Evolutionary conservation across 352 stramenopile species (phyloP).

Genomic region (Pythium aphanidermatum): DNA sequence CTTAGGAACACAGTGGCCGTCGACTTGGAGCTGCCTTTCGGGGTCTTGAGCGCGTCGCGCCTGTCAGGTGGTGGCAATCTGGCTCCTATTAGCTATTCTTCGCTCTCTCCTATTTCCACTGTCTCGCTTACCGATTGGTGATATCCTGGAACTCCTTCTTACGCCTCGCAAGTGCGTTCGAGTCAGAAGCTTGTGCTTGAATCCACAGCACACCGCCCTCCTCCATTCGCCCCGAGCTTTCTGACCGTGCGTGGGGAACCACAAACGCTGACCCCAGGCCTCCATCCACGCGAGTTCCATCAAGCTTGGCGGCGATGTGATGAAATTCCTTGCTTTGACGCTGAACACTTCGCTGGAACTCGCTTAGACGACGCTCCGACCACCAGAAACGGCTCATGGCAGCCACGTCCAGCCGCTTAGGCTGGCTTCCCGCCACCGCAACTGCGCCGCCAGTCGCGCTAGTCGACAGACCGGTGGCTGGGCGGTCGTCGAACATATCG

Average conservation of each 20-base stretch:
- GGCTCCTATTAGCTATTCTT: not conserved
- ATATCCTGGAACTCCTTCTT: conserved; percentile 59
- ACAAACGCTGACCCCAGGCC: conserved; percentile 34
- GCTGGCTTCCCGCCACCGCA: not conserved
- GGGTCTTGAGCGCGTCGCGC: conserved; percentile 18
- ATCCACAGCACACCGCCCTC: conserved; percentile 47
- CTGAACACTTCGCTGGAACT: conserved; percentile 25
- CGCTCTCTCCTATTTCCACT: not conserved
- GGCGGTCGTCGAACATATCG: conserved; percentile 39
- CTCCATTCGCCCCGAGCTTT: conserved; percentile 1
- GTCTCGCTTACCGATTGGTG: conserved; percentile 25
- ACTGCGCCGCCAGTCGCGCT: no score
- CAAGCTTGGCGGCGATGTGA: conserved; percentile 44
- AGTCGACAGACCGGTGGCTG: not conserved
- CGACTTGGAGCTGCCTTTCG: conserved; percentile 19
- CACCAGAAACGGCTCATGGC: conserved; percentile 45
- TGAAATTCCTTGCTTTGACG: conserved; percentile 33
- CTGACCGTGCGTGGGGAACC: conserved; percentile 3
- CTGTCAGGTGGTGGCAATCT: conserved; percentile 14
- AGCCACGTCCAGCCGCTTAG: conserved; percentile 28
- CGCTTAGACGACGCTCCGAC: conserved; percentile 29
- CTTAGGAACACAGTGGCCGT: conserved; percentile 30
- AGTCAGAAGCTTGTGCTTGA: conserved; percentile 42
- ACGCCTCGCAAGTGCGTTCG: conserved; percentile 36
- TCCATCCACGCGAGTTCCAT: conserved; percentile 42